Evolutionary conservation across 1,284 basidiomycete species (phyloP).

Genomic region (Flammula alnicola): DNA sequence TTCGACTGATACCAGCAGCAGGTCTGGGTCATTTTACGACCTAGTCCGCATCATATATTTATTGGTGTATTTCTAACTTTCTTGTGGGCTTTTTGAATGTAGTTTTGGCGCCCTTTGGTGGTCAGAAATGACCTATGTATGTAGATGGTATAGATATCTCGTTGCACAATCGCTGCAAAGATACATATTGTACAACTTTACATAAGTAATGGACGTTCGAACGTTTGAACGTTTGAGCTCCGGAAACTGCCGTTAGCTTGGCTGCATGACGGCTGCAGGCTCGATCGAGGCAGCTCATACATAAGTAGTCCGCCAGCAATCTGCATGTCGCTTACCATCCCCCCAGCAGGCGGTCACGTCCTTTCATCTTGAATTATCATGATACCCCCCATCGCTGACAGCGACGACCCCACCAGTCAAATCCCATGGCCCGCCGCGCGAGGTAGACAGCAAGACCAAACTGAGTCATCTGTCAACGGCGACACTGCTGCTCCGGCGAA

Average conservation of each 20-base stretch:
- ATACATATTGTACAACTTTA: too few species aligned
- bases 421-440: conserved; percentile 74
- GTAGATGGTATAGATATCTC: too few species aligned
- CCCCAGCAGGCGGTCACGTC: conserved; percentile 11
- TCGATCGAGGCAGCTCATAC: conserved; percentile 18
- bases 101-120: conserved; percentile 10
- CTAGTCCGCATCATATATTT: conserved; percentile 20
- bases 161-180: too few species aligned
- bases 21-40: conserved; percentile 18
- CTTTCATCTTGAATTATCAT: conserved; percentile 33
- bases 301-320: conserved; percentile 19
- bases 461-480: conserved; percentile 23
- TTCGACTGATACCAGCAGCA: conserved; percentile 13
- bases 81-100: conserved; percentile 15
- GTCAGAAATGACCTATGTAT: conserved; percentile 6
- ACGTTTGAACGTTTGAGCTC: too few species aligned
- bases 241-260: conserved; percentile 21
- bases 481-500: conserved; percentile 24
- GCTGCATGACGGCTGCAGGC: conserved; percentile 18
- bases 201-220: too few species aligned
- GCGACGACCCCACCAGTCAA: conserved; percentile 74
- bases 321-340: conserved; percentile 19
- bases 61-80: conserved; percentile 31
- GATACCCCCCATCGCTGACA: conserved; percentile 59
- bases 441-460: conserved; percentile 35